Base-by-base conservation (phyloP, 108 stramenopile species). In the Cyclotella sp. region DNA sequence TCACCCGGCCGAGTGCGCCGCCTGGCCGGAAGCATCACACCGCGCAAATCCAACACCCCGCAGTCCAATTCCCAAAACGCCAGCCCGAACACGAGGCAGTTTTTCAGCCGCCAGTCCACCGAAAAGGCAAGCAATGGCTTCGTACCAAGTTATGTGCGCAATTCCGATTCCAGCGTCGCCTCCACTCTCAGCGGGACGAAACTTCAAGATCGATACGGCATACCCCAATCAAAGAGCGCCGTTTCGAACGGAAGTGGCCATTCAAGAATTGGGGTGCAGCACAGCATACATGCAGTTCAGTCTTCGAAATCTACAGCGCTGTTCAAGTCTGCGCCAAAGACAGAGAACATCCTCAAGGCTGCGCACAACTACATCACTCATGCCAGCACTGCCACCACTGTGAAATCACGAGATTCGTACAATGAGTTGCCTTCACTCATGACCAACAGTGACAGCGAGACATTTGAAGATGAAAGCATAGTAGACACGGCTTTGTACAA, bases 381-480 rank as follows among this genome's bases (percentile, higher is more conserved):
- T 30, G 44, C 29, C 26, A 61, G 27, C 44, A 61, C 60, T 61
- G 60, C 29, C 15, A 47, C 44, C 15, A 19, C 39, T 7, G 16
- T 22, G 24, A 44, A 13, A 29, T 26, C 47, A 34, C 53, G 24
- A 21, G 46, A 28, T 22, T 9, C 45, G 41, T 70, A 78, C 63
- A 27, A 55, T 21, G 77, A 70, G 18, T 40, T 78, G 44, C 61
- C 69, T 24, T 69, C 68, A 3, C 69, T 78, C 18, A 62, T 78
- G 41, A 70, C 68, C 43, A 45, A 46, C 34, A 53, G 58, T 45
- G 54, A 46, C 34, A 53, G 58, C 34, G 63, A 78, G 14, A 70
- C 76, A 9, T 63, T 78, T 28, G 77, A 70, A 5, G 73, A 73
- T n/a, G 40, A 57, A 6, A 51, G 34, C 29, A 39, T 55, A n/a